These are phyloP conservation scores for Fusarium piperis DNA, from an alignment of 2,329 filamentous ascomycete species.

Conservation along the genomic window DNA sequence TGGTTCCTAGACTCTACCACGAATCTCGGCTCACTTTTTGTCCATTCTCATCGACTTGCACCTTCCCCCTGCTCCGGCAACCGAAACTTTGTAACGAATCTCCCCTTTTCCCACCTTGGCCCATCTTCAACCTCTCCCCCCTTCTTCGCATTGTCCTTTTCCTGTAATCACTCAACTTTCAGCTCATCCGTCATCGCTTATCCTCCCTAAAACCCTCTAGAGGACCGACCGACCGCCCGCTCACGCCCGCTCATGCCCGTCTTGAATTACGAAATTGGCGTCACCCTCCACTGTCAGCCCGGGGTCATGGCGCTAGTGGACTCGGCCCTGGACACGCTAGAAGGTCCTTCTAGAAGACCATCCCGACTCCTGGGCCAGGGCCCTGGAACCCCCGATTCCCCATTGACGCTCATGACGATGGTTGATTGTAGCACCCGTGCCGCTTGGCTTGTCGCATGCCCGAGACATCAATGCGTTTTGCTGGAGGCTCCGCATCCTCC, in stretches of 20 bases:
- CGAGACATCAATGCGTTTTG: constrained; percentile 26
- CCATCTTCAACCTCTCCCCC: constrained; percentile 1
- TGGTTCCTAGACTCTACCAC: not conserved
- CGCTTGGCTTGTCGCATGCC: constrained; percentile 26
- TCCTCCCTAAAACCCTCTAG: constrained; percentile 20
- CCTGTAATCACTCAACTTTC: constrained; percentile 30
- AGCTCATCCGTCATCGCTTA: constrained; percentile 35
- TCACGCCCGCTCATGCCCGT: constrained; percentile 32
- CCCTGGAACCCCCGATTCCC: constrained; percentile 36
- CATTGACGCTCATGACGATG: constrained; percentile 34
- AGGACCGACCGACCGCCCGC: constrained; percentile 21
- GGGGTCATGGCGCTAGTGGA: constrained; percentile 32
- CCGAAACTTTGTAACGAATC: constrained; percentile 11
- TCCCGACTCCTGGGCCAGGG: constrained; percentile 40
- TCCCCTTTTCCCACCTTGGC: constrained; percentile 13
- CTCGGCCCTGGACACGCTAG: constrained; percentile 39
- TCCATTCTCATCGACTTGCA: not conserved
- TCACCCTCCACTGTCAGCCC: constrained; percentile 34
- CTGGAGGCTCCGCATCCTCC: constrained; percentile 2
- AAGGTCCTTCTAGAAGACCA: constrained; percentile 43
- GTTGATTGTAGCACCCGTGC: constrained; percentile 23
- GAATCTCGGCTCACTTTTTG: not conserved
- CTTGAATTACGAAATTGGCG: constrained; percentile 30
- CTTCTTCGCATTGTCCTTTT: constrained; percentile 13
- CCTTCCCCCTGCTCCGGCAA: constrained; percentile 9